phyloP scores from a whole-genome alignment of 2,329 filamentous ascomycete species.

The Aspergillus sp. region DNA sequence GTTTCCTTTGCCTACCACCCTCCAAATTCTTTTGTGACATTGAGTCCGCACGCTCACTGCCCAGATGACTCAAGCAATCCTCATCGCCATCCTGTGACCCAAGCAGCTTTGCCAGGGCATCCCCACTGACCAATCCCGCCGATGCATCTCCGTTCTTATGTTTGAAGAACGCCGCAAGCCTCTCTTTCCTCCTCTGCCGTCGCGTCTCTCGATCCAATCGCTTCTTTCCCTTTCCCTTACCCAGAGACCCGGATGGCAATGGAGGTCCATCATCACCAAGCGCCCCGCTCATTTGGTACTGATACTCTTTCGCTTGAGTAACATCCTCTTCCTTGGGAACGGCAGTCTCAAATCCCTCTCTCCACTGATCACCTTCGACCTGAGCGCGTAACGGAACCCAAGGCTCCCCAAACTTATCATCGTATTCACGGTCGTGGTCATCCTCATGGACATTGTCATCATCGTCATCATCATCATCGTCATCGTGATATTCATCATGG shows the following conservation, averaged over 20 bases:
- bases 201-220: slow-evolving; percentile 22
- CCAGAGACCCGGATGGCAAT: neutral
- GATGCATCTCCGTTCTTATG: slow-evolving; percentile 46
- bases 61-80: slow-evolving; percentile 48
- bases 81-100: slow-evolving; percentile 63
- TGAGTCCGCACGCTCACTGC: slow-evolving; percentile 30
- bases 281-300: neutral
- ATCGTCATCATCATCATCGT: slow-evolving; percentile 24
- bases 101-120: slow-evolving; percentile 67
- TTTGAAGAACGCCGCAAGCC: slow-evolving; percentile 32
- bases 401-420: slow-evolving; percentile 24
- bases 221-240: slow-evolving; percentile 5
- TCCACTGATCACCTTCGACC: slow-evolving; percentile 16
- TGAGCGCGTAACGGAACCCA: slow-evolving; percentile 20
- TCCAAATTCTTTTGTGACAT: slow-evolving; percentile 18
- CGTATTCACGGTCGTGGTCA: neutral
- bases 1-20: slow-evolving; percentile 29
- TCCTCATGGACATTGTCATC: slow-evolving; percentile 20
- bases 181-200: slow-evolving; percentile 27
- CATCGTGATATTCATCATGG: slow-evolving; percentile 19
- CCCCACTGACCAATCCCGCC: slow-evolving; percentile 48
- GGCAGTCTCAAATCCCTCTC: slow-evolving; percentile 18
- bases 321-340: slow-evolving; percentile 19
- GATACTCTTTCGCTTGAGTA: neutral
- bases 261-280: neutral